A percentile compares a stretch with the other conserved stretches of the same genome.
These are phyloP conservation scores for Exophiala sp. DNA, from an alignment of 2,329 filamentous ascomycete genomes.

Conservation along the genomic window DNA sequence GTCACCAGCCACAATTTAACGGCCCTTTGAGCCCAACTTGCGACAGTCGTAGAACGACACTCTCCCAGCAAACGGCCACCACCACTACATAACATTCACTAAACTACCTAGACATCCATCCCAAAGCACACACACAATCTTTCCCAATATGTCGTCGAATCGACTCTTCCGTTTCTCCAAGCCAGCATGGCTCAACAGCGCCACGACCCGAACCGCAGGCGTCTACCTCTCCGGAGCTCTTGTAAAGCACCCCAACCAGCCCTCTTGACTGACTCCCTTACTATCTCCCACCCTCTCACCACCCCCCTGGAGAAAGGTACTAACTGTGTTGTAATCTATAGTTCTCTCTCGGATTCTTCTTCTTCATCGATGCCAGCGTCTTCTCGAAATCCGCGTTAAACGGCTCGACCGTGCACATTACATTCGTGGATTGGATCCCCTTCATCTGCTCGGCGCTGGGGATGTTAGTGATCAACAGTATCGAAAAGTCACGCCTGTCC, in stretches of 20 bases:
- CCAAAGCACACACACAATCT: not conserved
- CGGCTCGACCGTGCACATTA: slow-evolving; percentile 57
- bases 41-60: not conserved
- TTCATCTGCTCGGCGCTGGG: slow-evolving; percentile 63
- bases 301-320: not conserved
- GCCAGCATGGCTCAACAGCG: slow-evolving; percentile 61
- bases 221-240: slow-evolving; percentile 62
- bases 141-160: slow-evolving; percentile 31
- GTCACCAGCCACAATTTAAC: slow-evolving; percentile 5
- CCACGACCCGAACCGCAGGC: slow-evolving; percentile 57
- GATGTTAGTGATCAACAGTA: slow-evolving; percentile 67
- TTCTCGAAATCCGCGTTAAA: slow-evolving; percentile 59
- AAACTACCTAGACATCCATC: too few species aligned
- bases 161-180: slow-evolving; percentile 62
- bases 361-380: slow-evolving; percentile 60
- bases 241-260: slow-evolving; percentile 38
- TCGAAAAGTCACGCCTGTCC: slow-evolving; percentile 60
- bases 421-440: slow-evolving; percentile 67
- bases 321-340: slow-evolving; percentile 31
- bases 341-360: slow-evolving; percentile 66
- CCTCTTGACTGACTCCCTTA: too few species aligned
- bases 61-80: not conserved
- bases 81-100: too few species aligned
- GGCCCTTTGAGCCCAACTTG: not conserved
- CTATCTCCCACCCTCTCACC: not conserved